Evolutionary conservation across 2,329 filamentous ascomycete genomes (phyloP).

Genomic region (Apiospora saccharicola): DNA sequence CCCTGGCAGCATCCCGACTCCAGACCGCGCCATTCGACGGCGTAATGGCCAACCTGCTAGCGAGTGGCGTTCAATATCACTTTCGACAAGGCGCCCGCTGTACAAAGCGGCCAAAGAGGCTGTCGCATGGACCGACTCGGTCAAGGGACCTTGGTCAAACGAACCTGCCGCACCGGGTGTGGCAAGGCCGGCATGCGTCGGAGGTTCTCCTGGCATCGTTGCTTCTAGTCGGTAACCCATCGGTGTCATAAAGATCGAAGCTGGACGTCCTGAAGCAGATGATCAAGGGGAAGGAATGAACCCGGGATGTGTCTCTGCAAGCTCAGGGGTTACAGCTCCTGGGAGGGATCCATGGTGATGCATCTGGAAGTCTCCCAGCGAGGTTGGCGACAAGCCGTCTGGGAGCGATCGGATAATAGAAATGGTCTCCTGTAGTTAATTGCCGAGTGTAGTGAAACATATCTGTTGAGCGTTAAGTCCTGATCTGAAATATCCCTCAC

Average conservation of each 20-base stretch:
- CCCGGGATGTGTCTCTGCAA: neutral
- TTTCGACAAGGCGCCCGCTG: slow-evolving; percentile 33
- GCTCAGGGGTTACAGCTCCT: neutral
- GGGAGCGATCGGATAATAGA: no score
- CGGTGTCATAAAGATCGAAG: slow-evolving; percentile 1
- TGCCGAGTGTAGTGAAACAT: neutral
- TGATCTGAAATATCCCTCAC: neutral
- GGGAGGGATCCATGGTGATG: neutral
- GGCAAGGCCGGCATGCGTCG: neutral
- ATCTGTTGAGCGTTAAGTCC: neutral
- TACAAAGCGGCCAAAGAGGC: neutral
- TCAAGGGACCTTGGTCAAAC: neutral
- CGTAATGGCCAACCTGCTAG: slow-evolving; percentile 35
- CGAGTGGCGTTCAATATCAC: slow-evolving; percentile 17
- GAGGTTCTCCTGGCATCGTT: neutral
- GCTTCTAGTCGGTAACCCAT: neutral
- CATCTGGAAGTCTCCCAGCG: neutral
- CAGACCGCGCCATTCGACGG: slow-evolving; percentile 42
- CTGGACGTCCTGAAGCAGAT: slow-evolving; percentile 30
- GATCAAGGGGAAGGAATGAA: slow-evolving; percentile 24
- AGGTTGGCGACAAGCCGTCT: neutral
- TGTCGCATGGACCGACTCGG: neutral
- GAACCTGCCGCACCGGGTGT: neutral
- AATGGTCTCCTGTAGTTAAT: no score
- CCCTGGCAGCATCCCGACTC: slow-evolving; percentile 34